phyloP scores from a whole-genome alignment of 2,329 filamentous ascomycete species.

The Teratosphaeria pseudoeucalypti region DNA sequence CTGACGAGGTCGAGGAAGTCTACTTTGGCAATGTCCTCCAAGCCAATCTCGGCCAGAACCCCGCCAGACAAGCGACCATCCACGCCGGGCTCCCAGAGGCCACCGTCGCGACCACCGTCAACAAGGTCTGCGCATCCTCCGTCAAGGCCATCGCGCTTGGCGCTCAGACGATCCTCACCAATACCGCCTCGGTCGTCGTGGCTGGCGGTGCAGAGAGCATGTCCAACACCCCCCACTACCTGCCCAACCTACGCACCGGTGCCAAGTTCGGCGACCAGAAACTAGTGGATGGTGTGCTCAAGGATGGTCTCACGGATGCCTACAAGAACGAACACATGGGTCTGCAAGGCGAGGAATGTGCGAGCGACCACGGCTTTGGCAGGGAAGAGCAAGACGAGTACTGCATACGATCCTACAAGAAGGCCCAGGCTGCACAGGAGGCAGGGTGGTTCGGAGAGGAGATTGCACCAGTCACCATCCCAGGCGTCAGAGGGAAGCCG shows the following conservation, averaged over 20 bases:
- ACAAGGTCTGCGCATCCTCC: conserved; percentile 97
- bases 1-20: conserved; percentile 86
- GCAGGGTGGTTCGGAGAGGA: conserved; percentile 72
- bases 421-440: conserved; percentile 76
- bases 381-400: conserved; percentile 90
- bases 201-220: conserved; percentile 96
- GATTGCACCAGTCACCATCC: conserved; percentile 82
- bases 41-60: conserved; percentile 90
- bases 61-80: conserved; percentile 87
- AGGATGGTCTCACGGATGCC: conserved; percentile 88
- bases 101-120: conserved; percentile 82
- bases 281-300: conserved; percentile 81
- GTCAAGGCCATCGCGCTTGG: conserved; percentile 91
- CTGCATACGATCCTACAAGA: conserved; percentile 89
- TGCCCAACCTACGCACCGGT: conserved; percentile 73
- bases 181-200: conserved; percentile 84
- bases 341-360: conserved; percentile 82
- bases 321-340: conserved; percentile 98
- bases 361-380: conserved; percentile 66
- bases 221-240: conserved; percentile 96
- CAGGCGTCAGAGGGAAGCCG: conserved; percentile 83
- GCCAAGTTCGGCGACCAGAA: conserved; percentile 89
- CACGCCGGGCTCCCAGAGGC: conserved; percentile 72
- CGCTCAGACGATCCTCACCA: conserved; percentile 94
- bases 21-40: conserved; percentile 98